Conservation (phyloP, 352 stramenopile species). For the Sclerospora graminicola region DNA sequence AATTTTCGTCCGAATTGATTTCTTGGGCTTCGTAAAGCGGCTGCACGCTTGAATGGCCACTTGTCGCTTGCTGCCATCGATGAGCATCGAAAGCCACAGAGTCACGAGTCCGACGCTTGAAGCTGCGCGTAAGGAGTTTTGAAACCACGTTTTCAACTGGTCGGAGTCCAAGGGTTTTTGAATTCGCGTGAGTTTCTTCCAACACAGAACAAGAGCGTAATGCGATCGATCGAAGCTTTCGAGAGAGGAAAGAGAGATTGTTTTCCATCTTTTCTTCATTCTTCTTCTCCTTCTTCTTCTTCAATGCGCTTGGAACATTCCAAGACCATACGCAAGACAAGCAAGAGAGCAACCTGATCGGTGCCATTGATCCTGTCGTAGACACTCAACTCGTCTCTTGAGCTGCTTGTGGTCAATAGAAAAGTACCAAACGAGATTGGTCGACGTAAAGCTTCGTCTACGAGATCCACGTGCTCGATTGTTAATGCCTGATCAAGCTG, state of each 20-base stretch:
- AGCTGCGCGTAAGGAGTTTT: constrained; percentile 45
- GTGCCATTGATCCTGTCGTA: constrained; percentile 50
- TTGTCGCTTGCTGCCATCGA: constrained; percentile 14
- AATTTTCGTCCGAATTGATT: constrained; percentile 67
- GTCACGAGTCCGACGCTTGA: too few relatives aligned
- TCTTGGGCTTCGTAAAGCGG: constrained; percentile 41
- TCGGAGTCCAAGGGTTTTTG: constrained; percentile 8
- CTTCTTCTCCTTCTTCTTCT: too few relatives aligned
- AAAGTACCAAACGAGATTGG: constrained; percentile 47
- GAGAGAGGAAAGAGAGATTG: constrained; percentile 43
- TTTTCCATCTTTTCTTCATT: too few relatives aligned
- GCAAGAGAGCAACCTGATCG: constrained; percentile 59
- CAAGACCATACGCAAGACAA: constrained; percentile 59
- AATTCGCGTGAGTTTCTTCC: constrained; percentile 65
- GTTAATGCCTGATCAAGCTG: constrained; percentile 60
- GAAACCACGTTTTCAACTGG: constrained; percentile 24
- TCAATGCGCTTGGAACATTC: constrained; percentile 60
- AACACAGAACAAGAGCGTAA: constrained; percentile 67
- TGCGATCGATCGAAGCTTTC: constrained; percentile 39
- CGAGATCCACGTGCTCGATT: constrained; percentile 37
- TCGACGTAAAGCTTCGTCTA: constrained; percentile 53
- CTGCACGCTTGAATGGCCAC: constrained; percentile 32
- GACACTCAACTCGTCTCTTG: constrained; percentile 15
- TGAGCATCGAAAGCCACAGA: too few relatives aligned
- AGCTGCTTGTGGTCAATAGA: constrained; percentile 23